Percentiles rank a stretch among this genome's conserved stretches.
Evolutionary conservation across 2,329 filamentous ascomycete species (phyloP).

Genomic region (Pyrenophora graminea): DNA sequence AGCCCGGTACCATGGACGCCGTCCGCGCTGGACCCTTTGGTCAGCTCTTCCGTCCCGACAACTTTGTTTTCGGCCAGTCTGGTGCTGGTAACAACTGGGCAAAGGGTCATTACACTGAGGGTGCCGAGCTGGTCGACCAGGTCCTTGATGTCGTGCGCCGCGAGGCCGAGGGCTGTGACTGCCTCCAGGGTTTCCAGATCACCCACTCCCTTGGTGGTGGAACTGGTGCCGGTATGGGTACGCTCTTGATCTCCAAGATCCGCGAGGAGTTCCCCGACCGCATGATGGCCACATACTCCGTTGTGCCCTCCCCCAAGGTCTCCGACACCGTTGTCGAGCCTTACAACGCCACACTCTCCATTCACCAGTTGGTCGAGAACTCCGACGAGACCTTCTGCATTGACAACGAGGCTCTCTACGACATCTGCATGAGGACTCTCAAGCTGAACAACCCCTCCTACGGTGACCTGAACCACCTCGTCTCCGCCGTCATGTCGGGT

Average conservation of each 20-base stretch:
- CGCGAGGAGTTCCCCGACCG: constrained; percentile 99
- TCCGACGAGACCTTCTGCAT: constrained; percentile 99
- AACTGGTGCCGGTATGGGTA: constrained; percentile 99
- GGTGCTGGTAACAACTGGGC: constrained; percentile 99
- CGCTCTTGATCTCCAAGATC: constrained; percentile 99
- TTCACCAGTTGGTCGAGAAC: constrained; percentile 99
- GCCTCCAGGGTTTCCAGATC: constrained; percentile 99
- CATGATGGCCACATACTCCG: constrained; percentile 99
- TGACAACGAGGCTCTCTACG: constrained; percentile 99
- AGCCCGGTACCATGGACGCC: constrained; percentile 99
- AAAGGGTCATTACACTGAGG: constrained; percentile 99
- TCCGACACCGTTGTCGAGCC: constrained; percentile 99
- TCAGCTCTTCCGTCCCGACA: constrained; percentile 99
- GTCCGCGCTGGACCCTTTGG: constrained; percentile 98
- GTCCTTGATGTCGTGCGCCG: constrained; percentile 98
- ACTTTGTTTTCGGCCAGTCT: constrained; percentile 99
- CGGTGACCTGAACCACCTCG: constrained; percentile 98
- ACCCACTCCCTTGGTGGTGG: constrained; percentile 99
- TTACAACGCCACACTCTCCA: constrained; percentile 98
- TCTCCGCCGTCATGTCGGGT: constrained; percentile 99
- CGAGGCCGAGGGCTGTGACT: constrained; percentile 98
- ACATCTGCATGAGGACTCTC: constrained; percentile 99
- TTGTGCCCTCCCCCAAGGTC: constrained; percentile 98
- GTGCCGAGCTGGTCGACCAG: constrained; percentile 97
- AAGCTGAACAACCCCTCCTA: constrained; percentile 99